These are phyloP conservation scores for Penicillium taxi DNA, from an alignment of 495 filamentous ascomycete species.

Conservation along the genomic window DNA sequence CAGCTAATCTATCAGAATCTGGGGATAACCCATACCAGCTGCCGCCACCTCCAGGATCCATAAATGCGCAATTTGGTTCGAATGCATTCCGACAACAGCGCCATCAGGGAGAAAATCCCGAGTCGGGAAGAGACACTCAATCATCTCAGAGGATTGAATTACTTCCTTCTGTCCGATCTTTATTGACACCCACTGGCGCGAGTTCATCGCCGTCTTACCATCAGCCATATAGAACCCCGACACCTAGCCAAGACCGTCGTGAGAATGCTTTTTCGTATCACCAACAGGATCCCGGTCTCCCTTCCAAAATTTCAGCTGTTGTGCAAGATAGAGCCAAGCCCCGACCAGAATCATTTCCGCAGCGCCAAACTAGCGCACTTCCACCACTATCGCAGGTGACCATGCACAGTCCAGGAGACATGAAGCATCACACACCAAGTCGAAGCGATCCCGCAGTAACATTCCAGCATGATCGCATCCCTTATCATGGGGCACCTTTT, in stretches of 20 bases:
- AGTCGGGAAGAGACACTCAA: conserved; percentile 15
- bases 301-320: conserved; percentile 8
- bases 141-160: conserved; percentile 18
- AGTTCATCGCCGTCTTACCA: conserved; percentile 27
- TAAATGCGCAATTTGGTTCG: conserved; percentile 36
- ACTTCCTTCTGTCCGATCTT: conserved; percentile 42
- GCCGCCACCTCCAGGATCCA: conserved; percentile 39
- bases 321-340: conserved; percentile 15
- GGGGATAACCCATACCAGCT: conserved; percentile 42
- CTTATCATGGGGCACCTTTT: conserved; percentile 7
- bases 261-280: conserved; percentile 16
- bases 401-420: conserved; percentile 14
- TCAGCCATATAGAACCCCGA: conserved; percentile 16
- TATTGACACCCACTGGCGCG: conserved; percentile 34
- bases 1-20: conserved; percentile 31
- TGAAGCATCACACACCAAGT: conserved; percentile 12
- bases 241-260: conserved; percentile 13
- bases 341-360: conserved; percentile 18
- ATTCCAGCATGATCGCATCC: conserved; percentile 10
- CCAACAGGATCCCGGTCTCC: conserved; percentile 16
- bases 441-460: conserved; percentile 18
- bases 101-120: conserved; percentile 22
- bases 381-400: conserved; percentile 33
- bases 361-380: conserved; percentile 16
- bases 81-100: conserved; percentile 33